Percentiles rank a stretch among this genome's conserved stretches.
Conservation (phyloP, 2,329 filamentous ascomycete genomes). For the Chlorencoelia australis region DNA sequence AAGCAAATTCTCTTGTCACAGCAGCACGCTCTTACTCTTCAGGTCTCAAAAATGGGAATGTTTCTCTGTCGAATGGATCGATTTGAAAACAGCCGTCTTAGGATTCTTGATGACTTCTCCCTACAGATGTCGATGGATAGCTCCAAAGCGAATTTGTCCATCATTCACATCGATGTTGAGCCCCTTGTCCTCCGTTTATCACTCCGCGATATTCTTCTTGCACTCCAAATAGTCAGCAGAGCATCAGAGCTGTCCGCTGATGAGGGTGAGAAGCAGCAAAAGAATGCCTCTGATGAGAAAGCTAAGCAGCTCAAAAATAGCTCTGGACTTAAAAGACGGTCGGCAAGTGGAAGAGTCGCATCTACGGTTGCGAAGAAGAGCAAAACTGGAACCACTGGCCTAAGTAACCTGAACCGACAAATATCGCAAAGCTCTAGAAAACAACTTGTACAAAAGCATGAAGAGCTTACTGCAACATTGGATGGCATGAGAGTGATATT, state of each 20-base stretch:
- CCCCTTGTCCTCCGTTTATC: slow-evolving; percentile 85
- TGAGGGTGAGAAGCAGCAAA: slow-evolving; percentile 34
- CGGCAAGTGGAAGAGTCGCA: slow-evolving; percentile 45
- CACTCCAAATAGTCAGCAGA: slow-evolving; percentile 83
- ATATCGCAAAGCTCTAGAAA: slow-evolving; percentile 18
- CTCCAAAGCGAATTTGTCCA: slow-evolving; percentile 53
- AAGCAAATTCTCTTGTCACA: slow-evolving; percentile 89
- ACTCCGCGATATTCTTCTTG: slow-evolving; percentile 86
- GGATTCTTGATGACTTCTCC: slow-evolving; percentile 95
- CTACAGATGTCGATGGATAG: slow-evolving; percentile 79
- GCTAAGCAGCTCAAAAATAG: slow-evolving; percentile 37
- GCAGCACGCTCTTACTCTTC: slow-evolving; percentile 87
- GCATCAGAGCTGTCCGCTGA: slow-evolving; percentile 78
- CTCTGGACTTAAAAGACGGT: slow-evolving; percentile 40
- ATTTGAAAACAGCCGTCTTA: slow-evolving; percentile 80
- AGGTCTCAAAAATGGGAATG: slow-evolving; percentile 93
- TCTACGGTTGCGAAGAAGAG: slow-evolving; percentile 41
- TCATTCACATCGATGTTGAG: slow-evolving; percentile 79
- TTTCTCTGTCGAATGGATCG: slow-evolving; percentile 97
- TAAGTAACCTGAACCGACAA: slow-evolving; percentile 31
- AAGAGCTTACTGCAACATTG: slow-evolving; percentile 77
- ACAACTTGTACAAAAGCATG: slow-evolving; percentile 40
- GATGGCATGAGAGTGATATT: slow-evolving; percentile 86
- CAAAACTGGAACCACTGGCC: slow-evolving; percentile 28
- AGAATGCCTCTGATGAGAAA: slow-evolving; percentile 40